Evolutionary conservation across 2,329 filamentous ascomycete genomes (phyloP).

Genomic region (Cercospora citrullina): DNA sequence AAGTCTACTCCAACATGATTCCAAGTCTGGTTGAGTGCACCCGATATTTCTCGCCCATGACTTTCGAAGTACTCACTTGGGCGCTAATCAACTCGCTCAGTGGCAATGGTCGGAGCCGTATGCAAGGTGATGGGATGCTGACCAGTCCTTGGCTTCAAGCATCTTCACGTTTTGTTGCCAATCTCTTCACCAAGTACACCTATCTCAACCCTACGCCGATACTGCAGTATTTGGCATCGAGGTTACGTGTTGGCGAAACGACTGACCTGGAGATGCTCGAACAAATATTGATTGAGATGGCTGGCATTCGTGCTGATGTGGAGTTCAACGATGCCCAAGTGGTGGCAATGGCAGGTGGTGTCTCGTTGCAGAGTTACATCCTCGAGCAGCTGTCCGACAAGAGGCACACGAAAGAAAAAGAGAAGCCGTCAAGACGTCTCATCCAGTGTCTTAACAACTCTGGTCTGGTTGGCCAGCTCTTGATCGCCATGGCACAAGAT

Average conservation of each 20-base stretch:
- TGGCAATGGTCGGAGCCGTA: slow-evolving; percentile 57
- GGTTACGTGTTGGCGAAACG: slow-evolving; percentile 78
- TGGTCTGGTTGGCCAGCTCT: slow-evolving; percentile 73
- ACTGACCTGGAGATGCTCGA: slow-evolving; percentile 90
- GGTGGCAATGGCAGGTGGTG: slow-evolving; percentile 82
- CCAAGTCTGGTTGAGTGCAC: slow-evolving; percentile 93
- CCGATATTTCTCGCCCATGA: slow-evolving; percentile 87
- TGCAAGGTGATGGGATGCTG: slow-evolving; percentile 67
- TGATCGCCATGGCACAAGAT: slow-evolving; percentile 90
- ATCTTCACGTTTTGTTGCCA: slow-evolving; percentile 84
- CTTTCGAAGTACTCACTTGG: slow-evolving; percentile 93
- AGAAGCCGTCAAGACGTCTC: slow-evolving; percentile 70
- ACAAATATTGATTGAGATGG: slow-evolving; percentile 89
- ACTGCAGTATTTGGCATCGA: slow-evolving; percentile 83
- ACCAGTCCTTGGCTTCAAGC: slow-evolving; percentile 92
- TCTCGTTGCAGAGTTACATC: slow-evolving; percentile 75
- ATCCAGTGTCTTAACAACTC: slow-evolving; percentile 77
- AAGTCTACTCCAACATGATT: slow-evolving; percentile 92
- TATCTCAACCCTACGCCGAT: slow-evolving; percentile 82
- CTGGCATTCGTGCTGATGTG: slow-evolving; percentile 81
- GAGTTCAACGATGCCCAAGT: slow-evolving; percentile 89
- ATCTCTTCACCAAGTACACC: slow-evolving; percentile 82
- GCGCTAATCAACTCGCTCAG: slow-evolving; percentile 74
- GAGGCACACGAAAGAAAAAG: slow-evolving; percentile 63
- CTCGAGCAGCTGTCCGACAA: slow-evolving; percentile 78